Conservation (phyloP, 2,329 filamentous ascomycete genomes). For the Ambrosiella beaveri region DNA sequence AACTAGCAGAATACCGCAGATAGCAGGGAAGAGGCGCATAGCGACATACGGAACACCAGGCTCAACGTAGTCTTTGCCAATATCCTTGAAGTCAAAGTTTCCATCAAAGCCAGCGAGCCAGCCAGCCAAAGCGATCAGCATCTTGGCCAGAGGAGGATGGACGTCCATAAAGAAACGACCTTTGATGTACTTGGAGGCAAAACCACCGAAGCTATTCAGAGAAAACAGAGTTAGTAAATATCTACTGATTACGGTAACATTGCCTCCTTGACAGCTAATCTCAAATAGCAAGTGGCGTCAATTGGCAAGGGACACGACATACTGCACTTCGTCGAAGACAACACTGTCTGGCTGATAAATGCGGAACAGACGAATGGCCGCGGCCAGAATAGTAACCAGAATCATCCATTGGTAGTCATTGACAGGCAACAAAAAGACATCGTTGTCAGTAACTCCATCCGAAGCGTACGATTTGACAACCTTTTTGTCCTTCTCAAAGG, state of each 20-base stretch:
- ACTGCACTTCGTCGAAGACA: slow-evolving; percentile 99
- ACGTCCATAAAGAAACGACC: slow-evolving; percentile 99
- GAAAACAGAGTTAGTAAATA: background rate
- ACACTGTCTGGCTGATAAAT: slow-evolving; percentile 95
- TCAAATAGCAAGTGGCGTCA: too few species aligned
- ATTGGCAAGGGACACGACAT: slow-evolving; percentile 26
- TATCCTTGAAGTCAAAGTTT: slow-evolving; percentile 97
- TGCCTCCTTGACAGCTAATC: too few species aligned
- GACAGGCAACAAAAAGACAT: slow-evolving; percentile 71
- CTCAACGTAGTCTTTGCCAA: slow-evolving; percentile 95
- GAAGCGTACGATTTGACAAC: slow-evolving; percentile 45
- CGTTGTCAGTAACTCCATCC: slow-evolving; percentile 70
- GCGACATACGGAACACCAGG: slow-evolving; percentile 90
- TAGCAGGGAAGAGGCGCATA: slow-evolving; percentile 84
- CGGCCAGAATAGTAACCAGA: slow-evolving; percentile 55
- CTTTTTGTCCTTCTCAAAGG: slow-evolving; percentile 4
- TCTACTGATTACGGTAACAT: background rate
- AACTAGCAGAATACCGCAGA: slow-evolving; percentile 74
- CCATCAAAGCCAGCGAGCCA: slow-evolving; percentile 92
- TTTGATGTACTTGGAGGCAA: slow-evolving; percentile 98
- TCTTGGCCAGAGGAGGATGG: slow-evolving; percentile 91
- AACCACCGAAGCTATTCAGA: slow-evolving; percentile 69
- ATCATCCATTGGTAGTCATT: slow-evolving; percentile 69
- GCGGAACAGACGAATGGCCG: slow-evolving; percentile 72
- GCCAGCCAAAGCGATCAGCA: slow-evolving; percentile 86